Percentiles rank a stretch among this genome's conserved stretches.
phyloP scores from a whole-genome alignment of 129 eudicot genomes.

The Helianthus annuus region HanXRQr2.0-SUNRISE NC_035434.2:7600085-7600584 shows the following conservation, averaged over 20 bases:
- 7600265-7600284: not conserved
- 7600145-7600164: not conserved
- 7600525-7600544: no score
- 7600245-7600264: not conserved
- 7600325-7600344: not conserved
- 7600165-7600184: not conserved
- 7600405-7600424: no score
- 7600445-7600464: not conserved
- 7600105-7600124: no score
- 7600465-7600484: not conserved
- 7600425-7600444: no score
- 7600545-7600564: no score
- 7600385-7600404: not conserved
- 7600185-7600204: not conserved
- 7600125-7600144: not conserved
- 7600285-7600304: not conserved
- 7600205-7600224: not conserved
- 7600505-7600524: no score
- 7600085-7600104: no score
- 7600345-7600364: not conserved
- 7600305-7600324: not conserved
- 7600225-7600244: no score
- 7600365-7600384: no score
- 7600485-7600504: no score
- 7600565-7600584: no score